Evolutionary conservation across 2,329 filamentous ascomycete genomes (phyloP).

Genomic region (Cordyceps militaris): DNA sequence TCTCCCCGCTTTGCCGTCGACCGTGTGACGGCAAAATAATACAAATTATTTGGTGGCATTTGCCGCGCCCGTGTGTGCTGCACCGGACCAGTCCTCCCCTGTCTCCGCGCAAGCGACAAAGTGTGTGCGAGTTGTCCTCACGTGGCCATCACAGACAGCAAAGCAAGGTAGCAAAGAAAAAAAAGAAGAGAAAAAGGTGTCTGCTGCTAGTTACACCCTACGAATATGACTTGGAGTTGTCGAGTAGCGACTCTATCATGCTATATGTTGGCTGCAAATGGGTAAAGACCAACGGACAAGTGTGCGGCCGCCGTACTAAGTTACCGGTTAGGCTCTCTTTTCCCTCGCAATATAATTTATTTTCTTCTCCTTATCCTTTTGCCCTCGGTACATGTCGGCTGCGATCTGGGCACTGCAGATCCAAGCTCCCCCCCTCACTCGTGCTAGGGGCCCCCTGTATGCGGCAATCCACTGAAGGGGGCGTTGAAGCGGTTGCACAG

Average conservation of each 20-base stretch:
- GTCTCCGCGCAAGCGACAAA: not conserved
- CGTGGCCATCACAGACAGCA: no score
- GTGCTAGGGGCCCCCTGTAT: not conserved
- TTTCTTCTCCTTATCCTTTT: not conserved
- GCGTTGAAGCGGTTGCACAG: not conserved
- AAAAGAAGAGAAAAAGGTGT: not conserved
- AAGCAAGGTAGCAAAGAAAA: no score
- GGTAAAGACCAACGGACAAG: no score
- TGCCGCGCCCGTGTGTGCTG: not conserved
- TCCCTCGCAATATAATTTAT: not conserved
- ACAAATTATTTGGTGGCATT: not conserved
- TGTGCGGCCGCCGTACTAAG: not conserved
- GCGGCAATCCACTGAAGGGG: not conserved
- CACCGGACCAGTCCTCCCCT: not conserved
- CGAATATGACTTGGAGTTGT: no score
- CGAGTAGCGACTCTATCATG: no score
- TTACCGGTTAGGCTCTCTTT: no score
- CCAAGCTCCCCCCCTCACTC: not conserved
- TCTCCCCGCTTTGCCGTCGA: no score
- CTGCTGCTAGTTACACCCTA: no score
- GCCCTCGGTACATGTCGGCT: constrained; percentile 10
- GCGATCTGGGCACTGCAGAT: constrained; percentile 10
- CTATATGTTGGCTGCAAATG: no score
- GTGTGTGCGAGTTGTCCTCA: not conserved
- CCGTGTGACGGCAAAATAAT: no score